phyloP scores from a whole-genome alignment of 805 yeast genomes.

The Metschnikowia baotianmanensis region DNA sequence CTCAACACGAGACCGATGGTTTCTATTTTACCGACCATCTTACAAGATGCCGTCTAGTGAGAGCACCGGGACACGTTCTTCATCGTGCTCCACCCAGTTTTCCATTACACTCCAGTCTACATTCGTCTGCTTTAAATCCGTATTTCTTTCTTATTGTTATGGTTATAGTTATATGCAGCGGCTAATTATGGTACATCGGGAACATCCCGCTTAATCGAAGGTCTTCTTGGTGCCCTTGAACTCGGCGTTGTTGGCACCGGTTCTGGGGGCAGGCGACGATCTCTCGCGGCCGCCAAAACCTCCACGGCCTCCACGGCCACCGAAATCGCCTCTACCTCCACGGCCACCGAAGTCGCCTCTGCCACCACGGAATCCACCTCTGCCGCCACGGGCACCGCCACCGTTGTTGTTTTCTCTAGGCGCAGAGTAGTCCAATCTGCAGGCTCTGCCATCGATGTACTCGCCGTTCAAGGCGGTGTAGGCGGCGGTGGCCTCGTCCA shows the following conservation, averaged over 20 bases:
- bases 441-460: conserved; percentile 85
- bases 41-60: too few species aligned
- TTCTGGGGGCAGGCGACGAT: conserved; percentile 62
- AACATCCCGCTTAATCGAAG: conserved; percentile 51
- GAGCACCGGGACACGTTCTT: too few species aligned
- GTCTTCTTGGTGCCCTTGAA: conserved; percentile 86
- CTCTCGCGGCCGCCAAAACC: conserved; percentile 38
- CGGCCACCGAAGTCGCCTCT: conserved; percentile 15
- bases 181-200: conserved; percentile 6
- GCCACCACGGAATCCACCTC: conserved; percentile 19
- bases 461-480: conserved; percentile 85
- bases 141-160: not conserved
- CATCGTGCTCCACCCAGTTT: not conserved
- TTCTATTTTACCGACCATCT: too few species aligned
- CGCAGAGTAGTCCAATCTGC: conserved; percentile 91
- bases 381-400: conserved; percentile 19
- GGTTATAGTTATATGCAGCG: not conserved
- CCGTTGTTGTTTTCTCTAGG: conserved; percentile 63
- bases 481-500: conserved; percentile 90
- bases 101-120: not conserved
- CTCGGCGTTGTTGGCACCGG: conserved; percentile 59
- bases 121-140: too few species aligned
- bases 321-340: conserved; percentile 19
- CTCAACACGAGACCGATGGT: too few species aligned
- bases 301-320: conserved; percentile 24